A percentile compares a stretch with the other conserved stretches of the same genome.
Conservation (phyloP, 495 filamentous ascomycete species). For the Sordaria brevicollis region DNA sequence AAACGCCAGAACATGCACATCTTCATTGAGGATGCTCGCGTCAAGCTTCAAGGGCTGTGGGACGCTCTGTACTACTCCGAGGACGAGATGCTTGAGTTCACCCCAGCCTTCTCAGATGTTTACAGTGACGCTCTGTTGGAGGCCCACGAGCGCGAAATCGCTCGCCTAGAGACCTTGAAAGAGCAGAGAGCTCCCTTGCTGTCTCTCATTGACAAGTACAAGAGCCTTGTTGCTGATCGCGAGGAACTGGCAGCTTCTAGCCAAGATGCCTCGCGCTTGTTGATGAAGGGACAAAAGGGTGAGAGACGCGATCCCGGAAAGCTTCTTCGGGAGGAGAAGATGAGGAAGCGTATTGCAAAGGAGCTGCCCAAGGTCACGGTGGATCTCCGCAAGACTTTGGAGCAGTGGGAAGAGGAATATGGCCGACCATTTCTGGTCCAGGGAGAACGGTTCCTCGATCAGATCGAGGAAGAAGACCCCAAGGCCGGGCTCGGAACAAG, state of each 20-base stretch:
- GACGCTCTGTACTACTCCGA: slow-evolving; percentile 88
- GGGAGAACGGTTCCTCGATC: slow-evolving; percentile 79
- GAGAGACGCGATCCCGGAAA: slow-evolving; percentile 89
- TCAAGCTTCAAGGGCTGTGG: slow-evolving; percentile 87
- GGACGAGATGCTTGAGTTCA: slow-evolving; percentile 96
- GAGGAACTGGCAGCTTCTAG: slow-evolving; percentile 79
- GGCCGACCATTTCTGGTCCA: slow-evolving; percentile 87
- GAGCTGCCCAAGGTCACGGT: slow-evolving; percentile 84
- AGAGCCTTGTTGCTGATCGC: slow-evolving; percentile 72
- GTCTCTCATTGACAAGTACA: slow-evolving; percentile 73
- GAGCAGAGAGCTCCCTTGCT: slow-evolving; percentile 82
- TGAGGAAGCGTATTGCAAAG: slow-evolving; percentile 91
- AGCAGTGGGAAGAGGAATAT: slow-evolving; percentile 88
- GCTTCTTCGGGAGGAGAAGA: slow-evolving; percentile 93
- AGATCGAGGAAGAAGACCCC: slow-evolving; percentile 52
- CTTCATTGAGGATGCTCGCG: slow-evolving; percentile 89
- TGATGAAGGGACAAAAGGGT: slow-evolving; percentile 78
- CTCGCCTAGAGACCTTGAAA: slow-evolving; percentile 66
- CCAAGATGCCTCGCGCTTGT: slow-evolving; percentile 86
- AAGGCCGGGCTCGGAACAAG: slow-evolving; percentile 49
- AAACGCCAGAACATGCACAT: slow-evolving; percentile 91
- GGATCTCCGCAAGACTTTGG: slow-evolving; percentile 72
- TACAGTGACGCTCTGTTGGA: slow-evolving; percentile 83
- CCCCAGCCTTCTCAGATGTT: slow-evolving; percentile 81
- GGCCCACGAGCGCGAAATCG: slow-evolving; percentile 82